A percentile compares a stretch with the other conserved stretches of the same genome.
These are phyloP conservation scores for Mangifera indica DNA, from an alignment of 345 rosid genomes.

Conservation along the genomic window DNA sequence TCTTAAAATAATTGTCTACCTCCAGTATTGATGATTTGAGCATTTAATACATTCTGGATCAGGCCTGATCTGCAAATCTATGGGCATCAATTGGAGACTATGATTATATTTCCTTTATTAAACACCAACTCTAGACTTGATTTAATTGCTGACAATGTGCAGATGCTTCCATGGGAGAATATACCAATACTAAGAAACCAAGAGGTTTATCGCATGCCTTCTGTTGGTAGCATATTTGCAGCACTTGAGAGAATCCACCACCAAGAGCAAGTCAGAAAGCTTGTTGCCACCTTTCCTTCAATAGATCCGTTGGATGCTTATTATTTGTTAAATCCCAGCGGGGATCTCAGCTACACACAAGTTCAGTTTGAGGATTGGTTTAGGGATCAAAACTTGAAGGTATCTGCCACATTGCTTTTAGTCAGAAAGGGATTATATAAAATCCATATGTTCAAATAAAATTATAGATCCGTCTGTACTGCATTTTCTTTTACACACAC, in stretches of 20 bases:
- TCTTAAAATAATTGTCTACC: not conserved
- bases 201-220: slow-evolving; percentile 96
- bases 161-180: slow-evolving; percentile 99
- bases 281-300: slow-evolving; percentile 50
- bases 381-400: slow-evolving; percentile 75
- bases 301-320: slow-evolving; percentile 93
- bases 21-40: not conserved
- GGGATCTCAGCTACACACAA: slow-evolving; percentile 70
- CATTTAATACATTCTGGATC: not conserved
- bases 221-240: slow-evolving; percentile 66
- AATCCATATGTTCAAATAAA: not conserved
- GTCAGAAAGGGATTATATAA: not conserved
- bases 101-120: not conserved
- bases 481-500: not conserved
- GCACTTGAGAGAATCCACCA: slow-evolving; percentile 48
- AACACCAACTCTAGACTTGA: not conserved
- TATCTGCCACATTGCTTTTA: slow-evolving; percentile 23
- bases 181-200: slow-evolving; percentile 76
- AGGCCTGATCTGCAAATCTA: not conserved
- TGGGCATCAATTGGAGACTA: not conserved
- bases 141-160: slow-evolving; percentile 21
- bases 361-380: slow-evolving; percentile 81
- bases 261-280: slow-evolving; percentile 37
- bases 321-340: slow-evolving; percentile 83
- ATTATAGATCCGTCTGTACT: not conserved